Base-by-base conservation (phyloP, 192 early-diverging fungal genomes). In the Podila epigama region DNA sequence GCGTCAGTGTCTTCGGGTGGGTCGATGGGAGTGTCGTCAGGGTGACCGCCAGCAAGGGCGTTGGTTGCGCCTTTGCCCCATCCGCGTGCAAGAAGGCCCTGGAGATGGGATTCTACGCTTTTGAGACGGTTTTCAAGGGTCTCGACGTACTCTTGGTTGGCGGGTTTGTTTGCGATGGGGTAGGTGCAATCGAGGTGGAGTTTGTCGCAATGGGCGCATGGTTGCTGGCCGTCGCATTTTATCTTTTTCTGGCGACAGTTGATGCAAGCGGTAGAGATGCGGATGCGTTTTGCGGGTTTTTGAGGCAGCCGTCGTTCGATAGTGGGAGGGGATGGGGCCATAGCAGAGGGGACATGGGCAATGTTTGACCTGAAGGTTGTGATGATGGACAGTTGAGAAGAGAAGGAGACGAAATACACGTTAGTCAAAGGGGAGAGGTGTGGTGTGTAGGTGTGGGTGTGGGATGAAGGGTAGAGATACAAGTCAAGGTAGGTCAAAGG, bases 241-340 rank as follows among this genome's bases (percentile, higher is more conserved):
- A 79, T 79, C 53, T 82, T 82, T 75, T 73, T 75, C 12, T 79
- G 70, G 27, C 81, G 70, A 48, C 81, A 82, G 28, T 73, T 79
- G 25, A 79, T 54, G 41, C 81, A 82, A 1, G 81, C 81, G 15
- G 81, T 82, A 5, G 81, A 79, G 35, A 82, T 82, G 32, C 78
- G 77, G 20, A 82, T 79, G 37, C 73, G 73, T 39, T 77, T 77
- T 27, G 66, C 51, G 9, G 73, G 73, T 41, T 77, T 77, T 54
- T 77, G 68, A 20, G 73, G 73, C 15, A 61, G 25, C 29, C 9
- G 25, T 33, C 52, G 29, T 5, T 5, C 5, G 51, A 53, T 3
- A 27, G 37, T 27, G 15, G 29, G 37, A 29, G 37, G 20, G 39
- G 63, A 54, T 66, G 63, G 15, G 53, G 48, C 18, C 9, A 50